Evolutionary conservation across 257 asterid genomes (phyloP).

Genomic region (Hygrophila difformis): DNA sequence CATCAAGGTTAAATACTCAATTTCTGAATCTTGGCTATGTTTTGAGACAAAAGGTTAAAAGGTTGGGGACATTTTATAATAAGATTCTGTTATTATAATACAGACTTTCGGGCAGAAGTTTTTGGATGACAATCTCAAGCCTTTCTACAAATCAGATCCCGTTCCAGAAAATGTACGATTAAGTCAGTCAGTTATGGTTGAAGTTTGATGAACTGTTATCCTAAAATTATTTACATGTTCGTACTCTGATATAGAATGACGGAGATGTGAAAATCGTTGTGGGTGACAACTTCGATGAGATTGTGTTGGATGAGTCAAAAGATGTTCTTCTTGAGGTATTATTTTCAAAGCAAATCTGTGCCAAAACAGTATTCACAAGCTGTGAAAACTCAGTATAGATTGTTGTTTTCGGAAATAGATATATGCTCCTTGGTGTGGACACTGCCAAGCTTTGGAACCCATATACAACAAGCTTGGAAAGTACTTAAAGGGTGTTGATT

Average conservation of each 20-base stretch:
- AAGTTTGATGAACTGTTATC: slow-evolving; percentile 24
- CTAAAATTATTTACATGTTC: slow-evolving; percentile 14
- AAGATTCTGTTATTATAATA: slow-evolving; percentile 10
- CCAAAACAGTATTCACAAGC: background rate
- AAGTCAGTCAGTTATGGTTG: slow-evolving; percentile 32
- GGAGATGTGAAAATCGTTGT: slow-evolving; percentile 89
- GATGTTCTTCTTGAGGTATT: slow-evolving; percentile 96
- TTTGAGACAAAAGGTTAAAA: background rate
- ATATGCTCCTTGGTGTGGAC: slow-evolving; percentile 98
- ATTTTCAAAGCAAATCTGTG: no score
- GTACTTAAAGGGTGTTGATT: slow-evolving; percentile 53
- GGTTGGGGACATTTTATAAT: slow-evolving; percentile 10
- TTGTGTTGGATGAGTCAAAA: slow-evolving; percentile 87
- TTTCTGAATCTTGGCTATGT: slow-evolving; percentile 1
- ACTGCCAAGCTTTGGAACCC: slow-evolving; percentile 86
- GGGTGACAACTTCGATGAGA: slow-evolving; percentile 85
- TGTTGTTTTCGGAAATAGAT: slow-evolving; percentile 29
- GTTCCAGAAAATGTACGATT: slow-evolving; percentile 83
- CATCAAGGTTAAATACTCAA: slow-evolving; percentile 48
- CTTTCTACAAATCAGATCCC: slow-evolving; percentile 91
- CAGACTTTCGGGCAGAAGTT: slow-evolving; percentile 82
- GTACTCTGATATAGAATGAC: slow-evolving; percentile 49
- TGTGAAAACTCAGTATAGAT: background rate
- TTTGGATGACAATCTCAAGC: slow-evolving; percentile 67
- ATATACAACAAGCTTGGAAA: slow-evolving; percentile 79